Conservation (phyloP, 2,329 filamentous ascomycete species). For the Fusarium lateritium region DNA sequence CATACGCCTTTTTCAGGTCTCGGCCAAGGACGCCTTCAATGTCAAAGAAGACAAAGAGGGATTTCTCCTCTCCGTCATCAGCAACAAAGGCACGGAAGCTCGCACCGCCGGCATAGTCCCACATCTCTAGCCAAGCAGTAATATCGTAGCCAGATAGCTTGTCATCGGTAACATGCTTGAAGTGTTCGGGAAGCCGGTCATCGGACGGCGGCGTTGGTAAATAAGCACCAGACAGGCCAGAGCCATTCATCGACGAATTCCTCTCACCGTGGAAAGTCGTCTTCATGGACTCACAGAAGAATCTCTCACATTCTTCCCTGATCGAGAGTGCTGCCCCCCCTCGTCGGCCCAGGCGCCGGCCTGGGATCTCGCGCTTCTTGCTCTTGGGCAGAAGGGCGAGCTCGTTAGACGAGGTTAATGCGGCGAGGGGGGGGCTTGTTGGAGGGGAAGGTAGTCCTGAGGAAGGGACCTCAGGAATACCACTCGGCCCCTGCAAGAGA, state of each 20-base stretch:
- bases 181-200: conserved; percentile 58
- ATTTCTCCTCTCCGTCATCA: conserved; percentile 77
- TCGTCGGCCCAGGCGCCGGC: conserved; percentile 68
- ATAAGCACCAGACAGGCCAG: conserved; percentile 85
- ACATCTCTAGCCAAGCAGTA: conserved; percentile 80
- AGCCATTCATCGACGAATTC: conserved; percentile 82
- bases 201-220: conserved; percentile 69
- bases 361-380: conserved; percentile 61
- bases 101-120: conserved; percentile 87
- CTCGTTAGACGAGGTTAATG: conserved; percentile 77
- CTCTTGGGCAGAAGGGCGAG: conserved; percentile 74
- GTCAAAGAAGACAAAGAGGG: conserved; percentile 92
- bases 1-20: conserved; percentile 90
- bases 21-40: conserved; percentile 75
- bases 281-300: conserved; percentile 97
- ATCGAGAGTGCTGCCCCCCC: conserved; percentile 97
- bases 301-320: conserved; percentile 99
- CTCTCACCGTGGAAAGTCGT: conserved; percentile 97
- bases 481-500: conserved; percentile 79
- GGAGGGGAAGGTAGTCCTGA: conserved; percentile 88
- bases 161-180: conserved; percentile 51
- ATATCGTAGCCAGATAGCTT: conserved; percentile 57
- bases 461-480: conserved; percentile 93
- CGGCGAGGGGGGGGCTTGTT: conserved; percentile 90
- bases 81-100: conserved; percentile 90